Evolutionary conservation across 2,329 filamentous ascomycete species (phyloP).

Genomic region (Trichophyton verrucosum): DNA sequence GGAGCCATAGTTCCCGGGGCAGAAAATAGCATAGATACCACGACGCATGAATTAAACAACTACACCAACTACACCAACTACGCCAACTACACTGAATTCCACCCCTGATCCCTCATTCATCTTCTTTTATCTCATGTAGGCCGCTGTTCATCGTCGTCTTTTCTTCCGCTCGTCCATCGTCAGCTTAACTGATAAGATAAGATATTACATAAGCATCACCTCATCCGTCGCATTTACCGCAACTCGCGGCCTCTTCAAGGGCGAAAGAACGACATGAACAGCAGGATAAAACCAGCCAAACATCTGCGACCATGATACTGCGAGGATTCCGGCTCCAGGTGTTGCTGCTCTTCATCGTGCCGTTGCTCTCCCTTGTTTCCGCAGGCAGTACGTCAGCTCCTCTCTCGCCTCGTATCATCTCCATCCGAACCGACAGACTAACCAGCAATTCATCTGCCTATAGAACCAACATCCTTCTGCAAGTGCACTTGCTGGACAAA

Average conservation of each 20-base stretch:
- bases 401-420: background rate
- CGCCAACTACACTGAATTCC: background rate
- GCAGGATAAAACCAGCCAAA: background rate
- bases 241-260: background rate
- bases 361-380: constrained; percentile 21
- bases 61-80: background rate
- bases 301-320: background rate
- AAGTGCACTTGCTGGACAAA: constrained; percentile 60
- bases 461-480: constrained; percentile 50
- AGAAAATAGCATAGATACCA: background rate
- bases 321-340: constrained; percentile 1
- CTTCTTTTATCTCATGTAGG: background rate
- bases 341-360: constrained; percentile 16
- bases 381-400: constrained; percentile 25
- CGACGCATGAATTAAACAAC: background rate
- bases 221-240: background rate
- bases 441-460: constrained; percentile 11
- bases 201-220: background rate
- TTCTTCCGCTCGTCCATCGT: background rate
- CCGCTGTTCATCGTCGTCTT: background rate
- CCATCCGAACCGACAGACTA: background rate
- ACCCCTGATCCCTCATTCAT: background rate
- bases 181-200: background rate
- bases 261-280: background rate
- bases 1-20: constrained; percentile 31